These are phyloP conservation scores for Neurospora sp. DNA, from an alignment of 495 filamentous ascomycete species.

Conservation along the genomic window DNA sequence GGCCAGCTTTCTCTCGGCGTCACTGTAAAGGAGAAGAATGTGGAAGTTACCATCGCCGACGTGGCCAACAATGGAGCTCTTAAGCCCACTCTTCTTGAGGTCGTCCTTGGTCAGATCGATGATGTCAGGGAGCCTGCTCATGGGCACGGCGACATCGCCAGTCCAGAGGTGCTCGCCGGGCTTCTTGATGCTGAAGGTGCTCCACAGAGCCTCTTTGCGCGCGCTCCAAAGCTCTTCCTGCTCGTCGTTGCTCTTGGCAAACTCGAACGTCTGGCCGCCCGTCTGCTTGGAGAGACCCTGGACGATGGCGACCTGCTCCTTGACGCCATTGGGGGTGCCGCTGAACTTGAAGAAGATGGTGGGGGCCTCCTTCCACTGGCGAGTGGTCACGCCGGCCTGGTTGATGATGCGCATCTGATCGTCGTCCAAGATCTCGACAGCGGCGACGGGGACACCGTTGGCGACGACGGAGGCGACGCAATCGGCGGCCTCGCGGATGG, in stretches of 20 bases:
- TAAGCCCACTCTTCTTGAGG: constrained; percentile 53
- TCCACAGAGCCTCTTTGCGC: constrained; percentile 79
- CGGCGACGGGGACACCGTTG: constrained; percentile 73
- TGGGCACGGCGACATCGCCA: constrained; percentile 74
- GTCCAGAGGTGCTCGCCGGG: constrained; percentile 68
- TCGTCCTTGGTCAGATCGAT: constrained; percentile 73
- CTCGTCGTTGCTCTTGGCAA: constrained; percentile 60
- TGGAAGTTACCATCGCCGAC: constrained; percentile 84
- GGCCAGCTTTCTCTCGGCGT: constrained; percentile 50
- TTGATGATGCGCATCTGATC: constrained; percentile 94
- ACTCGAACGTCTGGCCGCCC: constrained; percentile 64
- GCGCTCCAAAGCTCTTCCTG: constrained; percentile 76
- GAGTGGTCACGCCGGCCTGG: constrained; percentile 57
- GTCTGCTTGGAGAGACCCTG: constrained; percentile 51
- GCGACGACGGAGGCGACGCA: constrained; percentile 72
- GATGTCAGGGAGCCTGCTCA: constrained; percentile 59
- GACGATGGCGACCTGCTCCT: constrained; percentile 73
- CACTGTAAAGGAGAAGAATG: constrained; percentile 63
- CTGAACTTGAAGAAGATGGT: constrained; percentile 95
- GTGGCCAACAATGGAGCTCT: constrained; percentile 68
- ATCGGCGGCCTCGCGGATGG: constrained; percentile 68
- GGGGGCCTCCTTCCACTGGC: constrained; percentile 65
- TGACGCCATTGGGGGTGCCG: constrained; percentile 62
- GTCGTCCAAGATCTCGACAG: constrained; percentile 88
- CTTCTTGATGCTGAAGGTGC: constrained; percentile 47